Percentiles rank a stretch among this genome's conserved stretches.
Evolutionary conservation across 768 basidiomycete species (phyloP).

Genomic region (Wakefieldia striispora): DNA sequence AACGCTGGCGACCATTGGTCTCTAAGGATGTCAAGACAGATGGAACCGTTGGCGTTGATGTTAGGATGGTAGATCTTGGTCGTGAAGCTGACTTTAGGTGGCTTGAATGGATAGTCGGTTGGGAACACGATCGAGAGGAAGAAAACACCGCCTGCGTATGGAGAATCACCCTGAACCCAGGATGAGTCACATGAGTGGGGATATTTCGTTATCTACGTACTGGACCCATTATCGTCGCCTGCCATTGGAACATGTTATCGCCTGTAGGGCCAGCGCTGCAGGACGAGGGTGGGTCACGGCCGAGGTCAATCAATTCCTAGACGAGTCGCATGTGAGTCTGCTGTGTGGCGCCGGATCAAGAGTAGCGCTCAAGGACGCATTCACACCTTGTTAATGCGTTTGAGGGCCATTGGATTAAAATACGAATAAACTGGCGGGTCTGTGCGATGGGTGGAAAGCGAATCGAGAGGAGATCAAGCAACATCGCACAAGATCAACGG

Average conservation of each 20-base stretch:
- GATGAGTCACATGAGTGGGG: slow-evolving; percentile 21
- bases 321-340: slow-evolving; percentile 10
- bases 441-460: slow-evolving; percentile 9
- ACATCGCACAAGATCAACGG: slow-evolving; percentile 40
- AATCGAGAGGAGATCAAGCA: slow-evolving; percentile 30
- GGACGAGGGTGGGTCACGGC: slow-evolving; percentile 98
- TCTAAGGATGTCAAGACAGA: slow-evolving; percentile 96
- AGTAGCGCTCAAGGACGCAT: neutral
- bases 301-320: slow-evolving; percentile 98
- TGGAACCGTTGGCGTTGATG: slow-evolving; percentile 99
- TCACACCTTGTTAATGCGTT: slow-evolving; percentile 98
- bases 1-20: slow-evolving; percentile 99
- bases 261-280: slow-evolving; percentile 98
- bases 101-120: slow-evolving; percentile 99
- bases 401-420: slow-evolving; percentile 74
- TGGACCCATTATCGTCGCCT: slow-evolving; percentile 99
- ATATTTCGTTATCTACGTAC: slow-evolving; percentile 48
- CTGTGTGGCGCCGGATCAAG: slow-evolving; percentile 3
- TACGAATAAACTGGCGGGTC: slow-evolving; percentile 10
- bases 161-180: slow-evolving; percentile 80
- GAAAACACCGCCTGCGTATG: slow-evolving; percentile 98
- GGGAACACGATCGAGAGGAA: slow-evolving; percentile 95
- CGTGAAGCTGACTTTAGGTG: slow-evolving; percentile 99
- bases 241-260: slow-evolving; percentile 99
- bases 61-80: slow-evolving; percentile 99